Percentiles rank a stretch among this genome's conserved stretches.
These are phyloP conservation scores for Ganoderma boninense DNA, from an alignment of 1,284 basidiomycete species.

Conservation along the genomic window DNA sequence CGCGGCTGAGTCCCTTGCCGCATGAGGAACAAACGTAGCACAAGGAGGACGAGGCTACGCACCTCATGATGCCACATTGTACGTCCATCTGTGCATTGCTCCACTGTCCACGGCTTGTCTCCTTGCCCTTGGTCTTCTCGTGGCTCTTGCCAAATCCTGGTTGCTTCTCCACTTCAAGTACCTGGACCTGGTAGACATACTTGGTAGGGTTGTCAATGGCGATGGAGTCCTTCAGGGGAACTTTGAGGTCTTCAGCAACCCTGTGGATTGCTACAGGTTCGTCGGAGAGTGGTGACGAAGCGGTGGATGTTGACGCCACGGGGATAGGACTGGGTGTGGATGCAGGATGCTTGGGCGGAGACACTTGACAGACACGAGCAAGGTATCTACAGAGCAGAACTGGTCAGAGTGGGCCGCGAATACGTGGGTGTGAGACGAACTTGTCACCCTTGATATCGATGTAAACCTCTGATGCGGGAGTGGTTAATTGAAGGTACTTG, in stretches of 20 bases:
- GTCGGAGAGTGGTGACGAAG: constrained; percentile 40
- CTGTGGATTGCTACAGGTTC: constrained; percentile 57
- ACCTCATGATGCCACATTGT: constrained; percentile 83
- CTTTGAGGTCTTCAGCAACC: constrained; percentile 83
- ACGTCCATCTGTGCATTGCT: constrained; percentile 84
- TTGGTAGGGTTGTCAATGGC: constrained; percentile 80
- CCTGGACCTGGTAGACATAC: constrained; percentile 91
- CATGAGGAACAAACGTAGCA: constrained; percentile 5
- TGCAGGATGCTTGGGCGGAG: constrained; percentile 57
- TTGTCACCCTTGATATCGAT: constrained; percentile 87
- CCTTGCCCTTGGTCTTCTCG: constrained; percentile 56
- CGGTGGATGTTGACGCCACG: constrained; percentile 39
- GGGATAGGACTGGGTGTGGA: constrained; percentile 22
- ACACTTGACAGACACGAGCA: constrained; percentile 79
- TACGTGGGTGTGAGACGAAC: constrained; percentile 52
- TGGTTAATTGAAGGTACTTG: background rate
- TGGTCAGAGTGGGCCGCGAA: constrained; percentile 28
- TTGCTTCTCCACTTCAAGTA: constrained; percentile 80
- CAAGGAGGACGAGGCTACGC: constrained; percentile 36
- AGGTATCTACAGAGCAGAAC: constrained; percentile 68
- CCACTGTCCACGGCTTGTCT: constrained; percentile 57
- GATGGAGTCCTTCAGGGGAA: constrained; percentile 76
- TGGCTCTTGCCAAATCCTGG: constrained; percentile 65
- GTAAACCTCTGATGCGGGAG: constrained; percentile 44
- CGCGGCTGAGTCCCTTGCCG: constrained; percentile 67